Evolutionary conservation across 2,329 filamentous ascomycete species (phyloP).

Genomic region (Cryphonectria nitschkei): DNA sequence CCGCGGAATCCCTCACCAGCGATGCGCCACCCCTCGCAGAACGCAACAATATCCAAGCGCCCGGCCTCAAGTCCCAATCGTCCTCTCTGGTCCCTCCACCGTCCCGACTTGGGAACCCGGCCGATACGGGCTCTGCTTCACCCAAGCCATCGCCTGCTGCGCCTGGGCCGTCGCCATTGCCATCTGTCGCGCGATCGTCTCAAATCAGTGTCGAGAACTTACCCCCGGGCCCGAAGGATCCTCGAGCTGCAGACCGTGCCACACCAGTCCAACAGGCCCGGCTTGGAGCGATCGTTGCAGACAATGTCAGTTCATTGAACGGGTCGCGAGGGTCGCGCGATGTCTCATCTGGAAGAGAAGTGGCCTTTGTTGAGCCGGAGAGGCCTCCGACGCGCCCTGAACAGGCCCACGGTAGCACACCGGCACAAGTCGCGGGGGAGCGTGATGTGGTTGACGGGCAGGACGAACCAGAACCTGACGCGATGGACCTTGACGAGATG

Average conservation of each 20-base stretch:
- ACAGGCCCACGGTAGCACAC: constrained; percentile 5
- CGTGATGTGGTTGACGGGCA: constrained; percentile 29
- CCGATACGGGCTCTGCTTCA: constrained; percentile 18
- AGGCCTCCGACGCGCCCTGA: constrained; percentile 1
- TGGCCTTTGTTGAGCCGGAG: constrained; percentile 21
- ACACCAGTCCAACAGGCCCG: constrained; percentile 6
- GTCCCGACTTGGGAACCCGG: constrained; percentile 3
- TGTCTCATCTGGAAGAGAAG: constrained; percentile 21
- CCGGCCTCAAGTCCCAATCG: constrained; percentile 1
- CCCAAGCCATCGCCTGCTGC: constrained; percentile 4
- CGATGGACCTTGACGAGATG: constrained; percentile 32
- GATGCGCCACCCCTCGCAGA: neutral
- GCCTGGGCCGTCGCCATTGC: neutral
- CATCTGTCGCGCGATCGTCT: neutral
- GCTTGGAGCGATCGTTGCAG: constrained; percentile 1
- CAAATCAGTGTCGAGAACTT: neutral
- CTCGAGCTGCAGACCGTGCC: neutral
- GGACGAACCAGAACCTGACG: constrained; percentile 26
- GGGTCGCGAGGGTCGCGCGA: constrained; percentile 5
- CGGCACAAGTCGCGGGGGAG: neutral
- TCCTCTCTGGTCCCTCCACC: constrained; percentile 5
- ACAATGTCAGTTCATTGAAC: neutral
- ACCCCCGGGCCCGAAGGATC: neutral
- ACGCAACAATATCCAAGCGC: constrained; percentile 10
- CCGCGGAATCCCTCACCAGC: neutral